phyloP scores from a whole-genome alignment of 139 green algal species.

The Zygnema cylindricum region DNA sequence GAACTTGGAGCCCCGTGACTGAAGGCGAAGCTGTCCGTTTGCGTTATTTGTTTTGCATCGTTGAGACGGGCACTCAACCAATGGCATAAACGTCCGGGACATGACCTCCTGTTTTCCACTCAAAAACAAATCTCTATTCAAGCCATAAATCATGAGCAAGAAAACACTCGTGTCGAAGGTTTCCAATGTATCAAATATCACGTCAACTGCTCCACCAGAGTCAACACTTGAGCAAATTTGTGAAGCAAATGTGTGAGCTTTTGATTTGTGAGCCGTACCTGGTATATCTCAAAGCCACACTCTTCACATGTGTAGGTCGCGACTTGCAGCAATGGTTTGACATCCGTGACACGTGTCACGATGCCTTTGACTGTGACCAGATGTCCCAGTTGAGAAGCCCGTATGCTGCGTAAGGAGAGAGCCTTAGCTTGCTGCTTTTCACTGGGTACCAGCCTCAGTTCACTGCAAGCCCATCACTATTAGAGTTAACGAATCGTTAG shows the following conservation, averaged over 20 bases:
- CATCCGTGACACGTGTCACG: slow-evolving; percentile 89
- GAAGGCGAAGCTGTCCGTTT: slow-evolving; percentile 55
- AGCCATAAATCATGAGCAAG: neutral
- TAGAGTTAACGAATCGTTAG: too few species aligned
- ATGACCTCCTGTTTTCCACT: slow-evolving; percentile 51
- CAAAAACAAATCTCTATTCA: neutral
- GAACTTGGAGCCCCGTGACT: slow-evolving; percentile 89
- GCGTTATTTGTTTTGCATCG: slow-evolving; percentile 67
- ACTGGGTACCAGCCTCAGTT: slow-evolving; percentile 79
- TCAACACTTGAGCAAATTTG: too few species aligned
- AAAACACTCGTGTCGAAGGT: neutral
- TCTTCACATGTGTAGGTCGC: slow-evolving; percentile 93
- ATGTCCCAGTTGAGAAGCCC: slow-evolving; percentile 79
- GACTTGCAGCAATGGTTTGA: slow-evolving; percentile 89
- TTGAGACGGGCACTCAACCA: slow-evolving; percentile 61
- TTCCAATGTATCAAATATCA: too few species aligned
- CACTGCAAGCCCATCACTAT: slow-evolving; percentile 55
- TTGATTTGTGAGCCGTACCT: too few species aligned
- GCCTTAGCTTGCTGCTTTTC: slow-evolving; percentile 27
- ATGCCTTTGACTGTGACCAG: slow-evolving; percentile 91
- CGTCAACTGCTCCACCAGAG: too few species aligned
- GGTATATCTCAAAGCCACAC: slow-evolving; percentile 91
- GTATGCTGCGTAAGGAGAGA: slow-evolving; percentile 75
- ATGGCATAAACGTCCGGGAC: slow-evolving; percentile 78
- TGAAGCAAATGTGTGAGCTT: too few species aligned